phyloP scores from a whole-genome alignment of 441 rosid species.

The Bruguiera hainesii region DNA sequence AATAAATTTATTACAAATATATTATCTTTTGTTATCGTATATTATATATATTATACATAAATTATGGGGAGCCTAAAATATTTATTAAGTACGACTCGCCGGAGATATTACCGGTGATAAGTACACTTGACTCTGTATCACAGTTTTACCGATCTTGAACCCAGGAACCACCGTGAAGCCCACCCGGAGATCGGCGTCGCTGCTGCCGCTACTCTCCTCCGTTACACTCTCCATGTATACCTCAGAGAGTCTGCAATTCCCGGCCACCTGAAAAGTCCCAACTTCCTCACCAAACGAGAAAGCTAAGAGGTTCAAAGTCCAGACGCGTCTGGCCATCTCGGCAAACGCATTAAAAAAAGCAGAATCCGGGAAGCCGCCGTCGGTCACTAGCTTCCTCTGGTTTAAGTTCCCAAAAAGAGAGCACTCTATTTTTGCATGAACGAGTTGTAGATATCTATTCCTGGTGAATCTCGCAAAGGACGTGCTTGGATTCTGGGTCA shows the following conservation, averaged over 20 bases:
- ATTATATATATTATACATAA: too few species aligned
- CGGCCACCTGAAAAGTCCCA: constrained; percentile 56
- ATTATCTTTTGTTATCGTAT: too few species aligned
- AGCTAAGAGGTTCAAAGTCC: constrained; percentile 82
- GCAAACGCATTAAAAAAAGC: constrained; percentile 50
- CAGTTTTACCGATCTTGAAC: constrained; percentile 63
- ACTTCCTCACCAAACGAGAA: constrained; percentile 62
- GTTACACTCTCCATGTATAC: constrained; percentile 77
- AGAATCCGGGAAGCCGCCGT: constrained; percentile 65
- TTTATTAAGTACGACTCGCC: constrained; percentile 27
- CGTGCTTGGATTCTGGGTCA: constrained; percentile 50
- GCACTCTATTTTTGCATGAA: constrained; percentile 80
- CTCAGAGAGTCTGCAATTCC: constrained; percentile 67
- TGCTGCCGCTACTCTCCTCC: constrained; percentile 32
- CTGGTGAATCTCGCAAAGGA: constrained; percentile 56
- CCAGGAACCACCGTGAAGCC: constrained; percentile 86
- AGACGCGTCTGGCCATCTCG: constrained; percentile 82
- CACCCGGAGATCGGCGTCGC: constrained; percentile 51
- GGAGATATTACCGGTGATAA: constrained; percentile 47
- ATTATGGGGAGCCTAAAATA: background rate
- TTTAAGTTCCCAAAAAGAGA: constrained; percentile 65
- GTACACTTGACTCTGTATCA: constrained; percentile 71
- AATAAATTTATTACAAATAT: too few species aligned
- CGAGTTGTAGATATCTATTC: constrained; percentile 61
- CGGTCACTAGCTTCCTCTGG: constrained; percentile 49